Conservation (phyloP, 495 filamentous ascomycete genomes). For the Schizothecium vesticola region DNA sequence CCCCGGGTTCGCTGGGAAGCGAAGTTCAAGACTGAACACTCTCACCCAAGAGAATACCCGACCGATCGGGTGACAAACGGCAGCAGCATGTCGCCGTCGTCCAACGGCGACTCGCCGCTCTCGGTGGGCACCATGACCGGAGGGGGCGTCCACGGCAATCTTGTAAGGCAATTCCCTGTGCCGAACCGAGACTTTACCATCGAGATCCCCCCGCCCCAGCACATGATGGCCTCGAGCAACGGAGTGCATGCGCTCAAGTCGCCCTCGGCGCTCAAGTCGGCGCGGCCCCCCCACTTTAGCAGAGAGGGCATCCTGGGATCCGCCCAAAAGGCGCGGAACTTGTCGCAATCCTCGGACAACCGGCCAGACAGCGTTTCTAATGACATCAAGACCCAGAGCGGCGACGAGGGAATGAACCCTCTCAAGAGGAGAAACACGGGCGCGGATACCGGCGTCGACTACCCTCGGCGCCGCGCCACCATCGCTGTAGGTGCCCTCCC, state of each 20-base stretch:
- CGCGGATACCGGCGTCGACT: constrained; percentile 60
- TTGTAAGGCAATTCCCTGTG: constrained; percentile 40
- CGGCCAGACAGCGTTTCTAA: constrained; percentile 34
- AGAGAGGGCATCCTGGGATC: constrained; percentile 55
- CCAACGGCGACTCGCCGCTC: constrained; percentile 46
- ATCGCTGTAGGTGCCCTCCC: constrained; percentile 55
- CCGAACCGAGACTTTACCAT: constrained; percentile 45
- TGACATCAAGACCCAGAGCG: constrained; percentile 41
- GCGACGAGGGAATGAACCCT: constrained; percentile 48
- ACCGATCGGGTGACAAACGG: background rate
- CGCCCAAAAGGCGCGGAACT: constrained; percentile 50
- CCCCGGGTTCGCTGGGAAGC: constrained; percentile 6
- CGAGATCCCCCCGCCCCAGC: constrained; percentile 42
- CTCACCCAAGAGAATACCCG: constrained; percentile 6
- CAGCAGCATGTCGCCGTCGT: constrained; percentile 44
- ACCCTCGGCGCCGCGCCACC: constrained; percentile 63
- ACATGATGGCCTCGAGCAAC: constrained; percentile 32
- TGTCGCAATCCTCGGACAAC: constrained; percentile 50
- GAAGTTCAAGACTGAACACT: constrained; percentile 1
- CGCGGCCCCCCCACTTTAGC: constrained; percentile 46
- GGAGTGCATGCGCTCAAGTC: constrained; percentile 46
- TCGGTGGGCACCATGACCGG: constrained; percentile 37
- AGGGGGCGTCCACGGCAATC: constrained; percentile 25
- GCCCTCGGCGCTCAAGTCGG: constrained; percentile 42
- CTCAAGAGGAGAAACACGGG: constrained; percentile 61